phyloP scores from a whole-genome alignment of 2,329 filamentous ascomycete genomes.

The Alternaria sp. region DNA sequence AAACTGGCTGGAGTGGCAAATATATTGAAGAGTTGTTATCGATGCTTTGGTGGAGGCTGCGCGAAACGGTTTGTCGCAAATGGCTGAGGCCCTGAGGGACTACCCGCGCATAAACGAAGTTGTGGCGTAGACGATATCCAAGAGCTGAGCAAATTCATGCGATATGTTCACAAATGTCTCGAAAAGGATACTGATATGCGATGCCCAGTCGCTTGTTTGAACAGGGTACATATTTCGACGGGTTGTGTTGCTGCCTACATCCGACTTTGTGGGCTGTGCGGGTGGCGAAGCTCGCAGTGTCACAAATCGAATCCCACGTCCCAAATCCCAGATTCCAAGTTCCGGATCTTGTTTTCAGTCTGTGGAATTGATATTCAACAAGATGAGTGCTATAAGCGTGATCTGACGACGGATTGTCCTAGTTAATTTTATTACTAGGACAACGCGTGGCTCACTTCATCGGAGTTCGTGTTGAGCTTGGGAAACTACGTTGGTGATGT shows the following conservation, averaged over 20 bases:
- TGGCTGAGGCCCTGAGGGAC: slow-evolving; percentile 5
- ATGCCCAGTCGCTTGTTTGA: slow-evolving; percentile 11
- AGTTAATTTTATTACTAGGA: background rate
- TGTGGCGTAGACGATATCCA: background rate
- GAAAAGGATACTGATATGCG: background rate
- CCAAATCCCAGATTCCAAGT: background rate
- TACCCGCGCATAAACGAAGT: background rate
- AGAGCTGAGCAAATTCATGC: slow-evolving; percentile 14
- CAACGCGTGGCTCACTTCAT: background rate
- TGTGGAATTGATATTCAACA: background rate
- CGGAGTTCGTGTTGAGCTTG: background rate
- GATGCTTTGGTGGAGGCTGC: background rate
- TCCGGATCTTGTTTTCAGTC: background rate
- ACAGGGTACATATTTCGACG: background rate
- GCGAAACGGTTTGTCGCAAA: background rate
- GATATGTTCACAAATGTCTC: background rate
- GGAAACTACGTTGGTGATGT: background rate
- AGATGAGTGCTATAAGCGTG: background rate
- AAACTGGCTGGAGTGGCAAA: background rate
- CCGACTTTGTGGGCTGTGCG: slow-evolving; percentile 4
- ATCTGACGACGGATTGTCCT: background rate
- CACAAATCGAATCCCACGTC: background rate
- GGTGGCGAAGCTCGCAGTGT: slow-evolving; percentile 1
- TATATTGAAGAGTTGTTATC: background rate
- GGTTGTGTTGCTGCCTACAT: slow-evolving; percentile 3